Evolutionary conservation across 768 basidiomycete genomes (phyloP), one percentile per base, ranked within the genome.

Genomic region (Amanita muscaria): DNA sequence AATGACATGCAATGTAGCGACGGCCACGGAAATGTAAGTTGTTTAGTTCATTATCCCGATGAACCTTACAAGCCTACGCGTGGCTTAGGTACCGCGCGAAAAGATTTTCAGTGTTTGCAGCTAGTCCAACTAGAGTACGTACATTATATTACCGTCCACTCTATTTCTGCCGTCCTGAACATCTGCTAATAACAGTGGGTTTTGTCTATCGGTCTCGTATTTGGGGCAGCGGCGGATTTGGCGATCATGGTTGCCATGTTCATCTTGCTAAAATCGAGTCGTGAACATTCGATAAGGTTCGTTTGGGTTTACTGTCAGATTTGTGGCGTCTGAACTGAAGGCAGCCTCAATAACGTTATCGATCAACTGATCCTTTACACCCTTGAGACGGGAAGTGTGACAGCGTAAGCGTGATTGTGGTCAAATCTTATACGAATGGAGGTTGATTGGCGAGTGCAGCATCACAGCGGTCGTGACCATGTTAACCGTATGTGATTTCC

Each of bases 381-480:
- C 2, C 61, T 70, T 23, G 69, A 70, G 49, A 64, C 63, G n/a
- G 69, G 69, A 42, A 55, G 59, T 24, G 53, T 70, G 39, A 70
- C 69, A 10, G 64, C 66, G 61, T 59, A 27, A 7, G 55, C 4
- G 6, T 12, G 6, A 29, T 6, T 6, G 12, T 24, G 22, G 21
- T 36, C 5, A 23, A 44, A 38, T 14, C 19, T 11, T 35, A 19
- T 22, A 35, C 18, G 3, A 30, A n/a, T 42, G 21, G 35, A 31
- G 12, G 6, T 12, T 12, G 12, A 12, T 6, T 11, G 6, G 16
- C 3, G 22, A 35, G 15, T 15, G 10, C 42, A 68, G 67, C 35
- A 64, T 69, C 12, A 70, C 66, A 11, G 72, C 72, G 2, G 61
- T 71, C 3, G 56, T 70, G 16, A 69, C 73, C 3, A 68, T 75